phyloP scores from a whole-genome alignment of 345 rosid genomes.

The Camelina sativa region DNA sequence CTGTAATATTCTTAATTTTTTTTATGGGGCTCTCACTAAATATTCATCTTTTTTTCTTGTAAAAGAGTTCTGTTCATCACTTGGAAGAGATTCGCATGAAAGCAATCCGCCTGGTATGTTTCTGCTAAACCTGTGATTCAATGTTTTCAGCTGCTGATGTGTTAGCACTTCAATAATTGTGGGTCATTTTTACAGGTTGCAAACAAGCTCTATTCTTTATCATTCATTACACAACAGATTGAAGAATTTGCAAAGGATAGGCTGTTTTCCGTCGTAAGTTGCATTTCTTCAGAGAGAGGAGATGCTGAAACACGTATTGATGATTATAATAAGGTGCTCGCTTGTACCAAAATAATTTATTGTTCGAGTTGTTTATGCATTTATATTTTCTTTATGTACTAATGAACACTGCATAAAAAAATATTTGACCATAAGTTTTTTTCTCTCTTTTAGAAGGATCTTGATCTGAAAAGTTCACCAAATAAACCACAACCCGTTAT shows the following conservation, averaged over 20 bases:
- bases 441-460: conserved; percentile 51
- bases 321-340: conserved; percentile 64
- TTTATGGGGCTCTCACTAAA: conserved; percentile 20
- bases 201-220: conserved; percentile 84
- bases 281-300: conserved; percentile 46
- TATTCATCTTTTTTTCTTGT: conserved; percentile 13
- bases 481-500: conserved; percentile 51
- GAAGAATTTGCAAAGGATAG: conserved; percentile 83
- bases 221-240: conserved; percentile 76
- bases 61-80: conserved; percentile 90
- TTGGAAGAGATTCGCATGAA: conserved; percentile 97
- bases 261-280: conserved; percentile 60
- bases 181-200: conserved; percentile 70
- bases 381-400: conserved; percentile 12
- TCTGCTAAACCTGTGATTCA: conserved; percentile 28
- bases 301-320: conserved; percentile 53
- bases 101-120: conserved; percentile 91
- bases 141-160: conserved; percentile 3
- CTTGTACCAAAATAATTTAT: conserved; percentile 5
- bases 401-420: conserved; percentile 9
- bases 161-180: conserved; percentile 15
- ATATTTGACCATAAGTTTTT: conserved; percentile 21
- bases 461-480: conserved; percentile 51
- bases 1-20: conserved; percentile 11
- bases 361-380: conserved; percentile 25